These are phyloP conservation scores for Solanum neorickii DNA, from an alignment of 257 asterid genomes.

Conservation along the genomic window DNA sequence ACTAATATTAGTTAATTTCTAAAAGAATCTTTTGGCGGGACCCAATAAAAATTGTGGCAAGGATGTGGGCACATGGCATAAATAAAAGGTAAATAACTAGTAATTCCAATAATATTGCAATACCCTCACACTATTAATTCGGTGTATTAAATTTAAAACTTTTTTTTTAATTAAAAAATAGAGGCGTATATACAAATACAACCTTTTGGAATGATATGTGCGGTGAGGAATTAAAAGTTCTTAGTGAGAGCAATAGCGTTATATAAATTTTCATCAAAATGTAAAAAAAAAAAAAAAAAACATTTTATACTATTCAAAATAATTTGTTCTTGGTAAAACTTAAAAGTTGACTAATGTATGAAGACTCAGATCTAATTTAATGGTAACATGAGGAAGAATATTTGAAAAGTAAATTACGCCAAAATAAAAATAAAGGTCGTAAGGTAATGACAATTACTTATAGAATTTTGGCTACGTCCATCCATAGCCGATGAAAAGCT, in stretches of 20 bases:
- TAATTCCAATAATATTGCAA: background rate
- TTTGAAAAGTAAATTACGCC: background rate
- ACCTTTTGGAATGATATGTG: background rate
- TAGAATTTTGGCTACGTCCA: background rate
- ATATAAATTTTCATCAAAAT: background rate
- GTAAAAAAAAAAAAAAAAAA: background rate
- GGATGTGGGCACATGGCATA: background rate
- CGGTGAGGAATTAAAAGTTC: background rate
- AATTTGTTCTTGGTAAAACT: background rate
- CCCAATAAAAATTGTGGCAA: background rate
- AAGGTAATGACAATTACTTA: background rate
- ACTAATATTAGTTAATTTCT: no score
- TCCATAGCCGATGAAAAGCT: background rate
- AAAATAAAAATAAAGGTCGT: background rate
- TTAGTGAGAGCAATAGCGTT: background rate
- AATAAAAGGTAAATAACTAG: background rate
- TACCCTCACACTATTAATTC: background rate
- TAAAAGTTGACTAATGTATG: background rate
- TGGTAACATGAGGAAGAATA: background rate
- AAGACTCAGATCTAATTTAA: background rate
- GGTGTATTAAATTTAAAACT: background rate
- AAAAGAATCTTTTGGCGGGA: background rate
- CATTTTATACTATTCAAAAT: background rate
- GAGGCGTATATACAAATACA: background rate
- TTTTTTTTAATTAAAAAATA: no score